These are phyloP conservation scores for Wickerhamiella azyma DNA, from an alignment of 805 yeast species.

Conservation along the genomic window DNA sequence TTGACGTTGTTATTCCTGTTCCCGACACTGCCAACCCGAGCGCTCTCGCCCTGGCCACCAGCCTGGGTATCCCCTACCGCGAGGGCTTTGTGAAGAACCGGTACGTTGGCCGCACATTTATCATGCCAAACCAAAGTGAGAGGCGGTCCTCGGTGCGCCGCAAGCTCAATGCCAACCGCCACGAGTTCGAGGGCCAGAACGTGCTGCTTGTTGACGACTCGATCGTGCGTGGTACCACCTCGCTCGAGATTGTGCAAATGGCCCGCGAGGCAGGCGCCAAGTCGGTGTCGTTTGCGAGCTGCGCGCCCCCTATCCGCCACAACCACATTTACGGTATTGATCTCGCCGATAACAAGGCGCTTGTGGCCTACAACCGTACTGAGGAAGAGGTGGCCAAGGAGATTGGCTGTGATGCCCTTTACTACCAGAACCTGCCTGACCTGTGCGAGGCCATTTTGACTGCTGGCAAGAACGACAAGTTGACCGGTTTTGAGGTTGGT, in stretches of 20 bases:
- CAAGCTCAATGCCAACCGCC: constrained; percentile 90
- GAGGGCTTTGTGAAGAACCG: constrained; percentile 96
- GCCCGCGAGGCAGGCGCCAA: constrained; percentile 98
- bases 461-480: constrained; percentile 20
- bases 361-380: constrained; percentile 72
- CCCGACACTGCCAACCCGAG: constrained; percentile 97
- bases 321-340: constrained; percentile 97
- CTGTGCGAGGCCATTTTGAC: constrained; percentile 64
- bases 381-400: constrained; percentile 62
- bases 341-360: constrained; percentile 84
- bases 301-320: constrained; percentile 94
- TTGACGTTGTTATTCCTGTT: constrained; percentile 94
- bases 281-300: constrained; percentile 88
- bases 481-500: constrained; percentile 78
- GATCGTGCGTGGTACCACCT: constrained; percentile 94
- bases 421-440: constrained; percentile 77
- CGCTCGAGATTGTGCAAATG: constrained; percentile 91
- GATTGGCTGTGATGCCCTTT: constrained; percentile 82
- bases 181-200: constrained; percentile 72
- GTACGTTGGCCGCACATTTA: constrained; percentile 94
- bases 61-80: constrained; percentile 69
- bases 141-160: constrained; percentile 87
- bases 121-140: constrained; percentile 95
- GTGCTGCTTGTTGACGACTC: constrained; percentile 93
- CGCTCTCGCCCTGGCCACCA: constrained; percentile 81